Evolutionary conservation across 2,329 filamentous ascomycete species (phyloP), one percentile per base, ranked within the genome.

Genomic region (Sarocladium oryzae): DNA sequence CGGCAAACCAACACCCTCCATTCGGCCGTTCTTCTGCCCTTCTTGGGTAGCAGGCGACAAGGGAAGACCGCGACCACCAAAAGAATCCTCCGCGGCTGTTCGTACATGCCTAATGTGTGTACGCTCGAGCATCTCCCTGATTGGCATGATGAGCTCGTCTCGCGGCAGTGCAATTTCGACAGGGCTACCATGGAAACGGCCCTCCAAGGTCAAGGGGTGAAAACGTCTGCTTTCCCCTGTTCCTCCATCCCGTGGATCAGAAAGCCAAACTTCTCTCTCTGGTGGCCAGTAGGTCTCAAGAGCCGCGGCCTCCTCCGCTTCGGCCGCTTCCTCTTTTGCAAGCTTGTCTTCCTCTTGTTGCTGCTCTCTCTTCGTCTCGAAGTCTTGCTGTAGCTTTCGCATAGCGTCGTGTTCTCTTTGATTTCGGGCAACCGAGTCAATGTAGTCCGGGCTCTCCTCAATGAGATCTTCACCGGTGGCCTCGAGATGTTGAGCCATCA

Each of bases 11-110:
- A 91, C 80, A 0, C 80, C 74, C 55, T 78, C 80, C 70, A 89
- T 86, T 15, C 78, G 75, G 28, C 78, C 70, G 28, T 70, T 77
- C 60, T 70, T 79, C 60, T 69, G 78, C 15, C 75, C 71, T 28
- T 71, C 69, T 0, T 87, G 85, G 2, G 87, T 91, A 1, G 84
- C 78, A 1, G 87, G 83, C 2, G 89, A 95, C 61, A 86, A 77
- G 4, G 91, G 91, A 15, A 97, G 72, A 0, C 84, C 81, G 3
- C 69, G 69, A 0, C 92, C 92, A 38, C 91, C 92, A 63, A 96
- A 92, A 1, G 81, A 76, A 38, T 75, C 78, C 57, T 88, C 81
- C 1, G 91, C 88, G 1, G 86, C 78, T 52, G 85, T 78, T 30
- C 77, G 75, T 28, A 97, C 73, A 63, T 99, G 93, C 52, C 83